These are phyloP conservation scores for Tuber indicum DNA, from an alignment of 495 filamentous ascomycete genomes.

Conservation along the genomic window DNA sequence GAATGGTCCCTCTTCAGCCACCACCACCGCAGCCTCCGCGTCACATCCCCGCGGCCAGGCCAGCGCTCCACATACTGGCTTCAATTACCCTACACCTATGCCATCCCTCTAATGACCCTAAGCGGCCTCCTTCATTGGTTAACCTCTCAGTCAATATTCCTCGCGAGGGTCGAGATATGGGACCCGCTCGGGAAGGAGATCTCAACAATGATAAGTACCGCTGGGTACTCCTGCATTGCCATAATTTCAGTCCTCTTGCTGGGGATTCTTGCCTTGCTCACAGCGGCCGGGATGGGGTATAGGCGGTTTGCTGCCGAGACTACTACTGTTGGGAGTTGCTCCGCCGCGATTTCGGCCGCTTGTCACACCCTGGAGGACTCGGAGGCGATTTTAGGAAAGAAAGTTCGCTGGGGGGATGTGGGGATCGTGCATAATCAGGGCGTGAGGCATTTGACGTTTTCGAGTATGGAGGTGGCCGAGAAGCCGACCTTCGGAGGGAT, in stretches of 20 bases:
- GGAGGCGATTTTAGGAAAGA: too few relatives aligned
- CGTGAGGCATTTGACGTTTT: too few relatives aligned
- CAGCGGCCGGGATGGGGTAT: neutral
- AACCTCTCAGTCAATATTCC: conserved; percentile 19
- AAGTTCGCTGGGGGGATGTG: neutral
- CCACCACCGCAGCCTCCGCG: too few relatives aligned
- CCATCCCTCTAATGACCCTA: conserved; percentile 28
- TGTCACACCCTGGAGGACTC: too few relatives aligned
- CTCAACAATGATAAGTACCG: neutral
- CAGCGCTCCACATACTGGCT: conserved; percentile 46
- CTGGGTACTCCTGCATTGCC: conserved; percentile 7
- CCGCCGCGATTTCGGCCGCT: neutral
- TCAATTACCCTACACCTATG: conserved; percentile 35
- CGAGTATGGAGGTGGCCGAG: too few relatives aligned
- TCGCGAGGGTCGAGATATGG: conserved; percentile 24
- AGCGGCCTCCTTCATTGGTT: conserved; percentile 41
- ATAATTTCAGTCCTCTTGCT: neutral
- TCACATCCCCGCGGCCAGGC: conserved; percentile 39
- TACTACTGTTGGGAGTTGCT: neutral
- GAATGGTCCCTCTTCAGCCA: too few relatives aligned
- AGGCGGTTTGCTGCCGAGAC: neutral
- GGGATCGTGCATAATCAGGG: too few relatives aligned
- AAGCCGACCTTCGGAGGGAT: neutral
- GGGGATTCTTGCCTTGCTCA: neutral
- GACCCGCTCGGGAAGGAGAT: conserved; percentile 44